Conservation (phyloP, 352 stramenopile species). For the Pythium sukuiense region DNA sequence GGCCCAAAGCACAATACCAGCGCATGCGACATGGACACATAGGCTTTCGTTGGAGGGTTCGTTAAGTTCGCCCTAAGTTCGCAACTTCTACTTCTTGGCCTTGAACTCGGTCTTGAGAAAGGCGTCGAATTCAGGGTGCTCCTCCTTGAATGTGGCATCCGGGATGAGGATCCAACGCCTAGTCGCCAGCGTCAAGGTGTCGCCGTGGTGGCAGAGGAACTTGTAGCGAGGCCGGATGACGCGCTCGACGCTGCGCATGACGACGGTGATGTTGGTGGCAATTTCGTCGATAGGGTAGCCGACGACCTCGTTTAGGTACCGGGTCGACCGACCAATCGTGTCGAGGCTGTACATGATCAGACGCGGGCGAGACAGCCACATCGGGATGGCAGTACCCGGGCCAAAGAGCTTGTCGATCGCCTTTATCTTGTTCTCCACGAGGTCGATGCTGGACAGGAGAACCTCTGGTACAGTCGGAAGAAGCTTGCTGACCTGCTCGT, state of each 20-base stretch:
- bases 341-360: slow-evolving; percentile 57
- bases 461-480: slow-evolving; percentile 41
- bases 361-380: slow-evolving; percentile 33
- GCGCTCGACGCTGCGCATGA: slow-evolving; percentile 45
- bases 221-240: slow-evolving; percentile 48
- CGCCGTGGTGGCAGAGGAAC: slow-evolving; percentile 32
- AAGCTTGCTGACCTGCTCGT: slow-evolving; percentile 35
- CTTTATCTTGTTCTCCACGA: slow-evolving; percentile 45
- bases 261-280: slow-evolving; percentile 26
- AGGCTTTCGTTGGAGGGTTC: background rate
- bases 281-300: slow-evolving; percentile 38
- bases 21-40: background rate
- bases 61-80: slow-evolving; percentile 1
- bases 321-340: slow-evolving; percentile 38
- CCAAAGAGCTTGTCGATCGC: slow-evolving; percentile 47
- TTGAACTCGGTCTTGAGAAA: slow-evolving; percentile 11
- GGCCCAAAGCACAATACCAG: background rate
- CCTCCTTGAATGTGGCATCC: slow-evolving; percentile 31
- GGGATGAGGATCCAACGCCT: slow-evolving; percentile 39
- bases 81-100: background rate
- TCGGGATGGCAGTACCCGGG: slow-evolving; percentile 13
- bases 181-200: slow-evolving; percentile 15
- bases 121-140: slow-evolving; percentile 31
- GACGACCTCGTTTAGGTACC: slow-evolving; percentile 37
- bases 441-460: slow-evolving; percentile 34